Evolutionary conservation across 768 basidiomycete species (phyloP).

Genomic region (Agrocybe pediades): DNA sequence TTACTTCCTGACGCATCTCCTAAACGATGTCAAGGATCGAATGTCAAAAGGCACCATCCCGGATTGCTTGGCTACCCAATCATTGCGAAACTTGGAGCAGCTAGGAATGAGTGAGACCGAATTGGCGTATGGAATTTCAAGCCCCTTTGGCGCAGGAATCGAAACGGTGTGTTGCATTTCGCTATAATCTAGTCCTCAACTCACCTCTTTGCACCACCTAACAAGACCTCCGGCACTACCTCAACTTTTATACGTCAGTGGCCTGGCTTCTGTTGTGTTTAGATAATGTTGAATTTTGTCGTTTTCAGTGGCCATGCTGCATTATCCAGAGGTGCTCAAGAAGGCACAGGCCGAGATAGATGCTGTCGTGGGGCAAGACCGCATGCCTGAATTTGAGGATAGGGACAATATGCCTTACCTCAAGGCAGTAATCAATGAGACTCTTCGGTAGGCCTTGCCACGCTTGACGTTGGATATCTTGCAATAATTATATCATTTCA

Average conservation of each 20-base stretch:
- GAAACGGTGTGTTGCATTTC: constrained; percentile 35
- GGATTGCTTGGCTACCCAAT: constrained; percentile 41
- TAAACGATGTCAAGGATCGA: constrained; percentile 43
- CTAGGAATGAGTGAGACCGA: constrained; percentile 43
- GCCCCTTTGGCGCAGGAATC: constrained; percentile 49
- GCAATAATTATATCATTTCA: not conserved
- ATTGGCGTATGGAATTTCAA: constrained; percentile 44
- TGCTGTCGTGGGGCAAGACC: constrained; percentile 32
- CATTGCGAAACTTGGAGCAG: constrained; percentile 34
- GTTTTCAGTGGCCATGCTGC: constrained; percentile 36
- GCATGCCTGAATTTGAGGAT: constrained; percentile 40
- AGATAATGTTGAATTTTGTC: not conserved
- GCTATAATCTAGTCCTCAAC: not conserved
- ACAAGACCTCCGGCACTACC: constrained; percentile 32
- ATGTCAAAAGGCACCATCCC: constrained; percentile 39
- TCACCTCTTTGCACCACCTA: not conserved
- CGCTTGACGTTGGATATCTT: not conserved
- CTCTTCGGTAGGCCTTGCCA: constrained; percentile 25
- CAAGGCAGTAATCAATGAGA: constrained; percentile 39
- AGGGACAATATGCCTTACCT: constrained; percentile 35
- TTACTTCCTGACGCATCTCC: constrained; percentile 37
- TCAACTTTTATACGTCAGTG: constrained; percentile 33
- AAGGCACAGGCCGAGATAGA: constrained; percentile 43
- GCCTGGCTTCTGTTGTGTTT: constrained; percentile 3
- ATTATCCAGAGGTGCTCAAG: constrained; percentile 38